Base-by-base conservation (phyloP, 306 rosid genomes). In the Trichosanthes truncata region DNA sequence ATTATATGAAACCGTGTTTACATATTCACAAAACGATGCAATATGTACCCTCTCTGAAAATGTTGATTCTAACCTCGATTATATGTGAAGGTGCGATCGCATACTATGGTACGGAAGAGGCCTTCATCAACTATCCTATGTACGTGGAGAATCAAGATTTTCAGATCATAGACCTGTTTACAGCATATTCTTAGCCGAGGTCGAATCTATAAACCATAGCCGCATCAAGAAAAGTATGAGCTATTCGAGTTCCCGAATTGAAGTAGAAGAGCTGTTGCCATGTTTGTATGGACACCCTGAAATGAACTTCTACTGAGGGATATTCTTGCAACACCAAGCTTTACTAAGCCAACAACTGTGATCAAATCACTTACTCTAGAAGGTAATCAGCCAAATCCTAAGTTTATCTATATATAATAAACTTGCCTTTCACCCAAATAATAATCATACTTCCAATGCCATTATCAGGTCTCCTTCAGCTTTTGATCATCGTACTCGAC, bases 121-220 rank as follows among this genome's bases (percentile, higher is more conserved):
- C 79, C 88, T 96, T 81, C 89, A 59, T 65, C 99, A 96, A 59
- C 68, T 96, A 83, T 96, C 97, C 43, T 96, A 96, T 76, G 97
- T 96, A 77, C 97, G 99, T 63, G 99, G 98, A 17, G 99, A 96
- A 78, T 93, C 99, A 3, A 91, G 90, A 61, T 96, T 96, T 87
- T 96, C 99, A 1, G 99, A 96, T 89, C 99, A 96, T 71, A 88
- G 99, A 82, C 98, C 99, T 65, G 99, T 96, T 77, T 93, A 88
- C 60, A 77, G 98, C 76, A 78, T 91, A 25, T 96, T 96, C 83
- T 57, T 87, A 79, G 98, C 94, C 8, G 97, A 93, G 84, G 94
- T 96, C 4, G 98, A 91, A 82, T 91, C 96, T 65, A 59, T 91
- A 77, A 91, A 87, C 81, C 92, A 89, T 17, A 83, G 82, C 85